Conservation (phyloP, 345 rosid genomes). For the Lepidium africanum region DNA sequence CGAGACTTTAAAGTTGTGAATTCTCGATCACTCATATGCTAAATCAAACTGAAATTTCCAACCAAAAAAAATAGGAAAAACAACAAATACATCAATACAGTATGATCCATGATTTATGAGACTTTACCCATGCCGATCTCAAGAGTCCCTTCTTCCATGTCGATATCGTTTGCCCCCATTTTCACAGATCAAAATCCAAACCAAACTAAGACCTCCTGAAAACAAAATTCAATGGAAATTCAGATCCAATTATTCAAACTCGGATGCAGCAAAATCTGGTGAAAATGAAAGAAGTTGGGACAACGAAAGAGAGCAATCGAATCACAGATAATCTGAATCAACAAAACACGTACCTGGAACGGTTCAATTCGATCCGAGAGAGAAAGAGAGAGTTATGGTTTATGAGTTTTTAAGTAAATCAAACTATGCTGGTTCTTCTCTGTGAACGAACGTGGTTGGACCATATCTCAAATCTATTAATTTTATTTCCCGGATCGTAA, state of each 20-base stretch:
- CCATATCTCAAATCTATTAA: slow-evolving; percentile 15
- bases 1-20: background rate
- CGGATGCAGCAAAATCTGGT: background rate
- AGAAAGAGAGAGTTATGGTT: background rate
- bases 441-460: slow-evolving; percentile 12
- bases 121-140: slow-evolving; percentile 79
- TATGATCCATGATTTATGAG: background rate
- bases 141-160: slow-evolving; percentile 54
- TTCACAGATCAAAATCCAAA: slow-evolving; percentile 2
- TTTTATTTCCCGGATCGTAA: background rate
- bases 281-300: background rate
- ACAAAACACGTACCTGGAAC: slow-evolving; percentile 8
- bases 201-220: background rate
- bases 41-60: background rate
- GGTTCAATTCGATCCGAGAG: slow-evolving; percentile 4
- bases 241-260: slow-evolving; percentile 12
- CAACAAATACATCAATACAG: background rate
- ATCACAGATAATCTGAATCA: background rate
- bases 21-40: background rate
- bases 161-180: slow-evolving; percentile 45
- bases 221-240: background rate
- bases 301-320: background rate
- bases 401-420: background rate
- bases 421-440: background rate
- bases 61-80: background rate